Evolutionary conservation across 306 rosid genomes (phyloP).

Genomic region (Notholithocarpus densiflorus): DNA sequence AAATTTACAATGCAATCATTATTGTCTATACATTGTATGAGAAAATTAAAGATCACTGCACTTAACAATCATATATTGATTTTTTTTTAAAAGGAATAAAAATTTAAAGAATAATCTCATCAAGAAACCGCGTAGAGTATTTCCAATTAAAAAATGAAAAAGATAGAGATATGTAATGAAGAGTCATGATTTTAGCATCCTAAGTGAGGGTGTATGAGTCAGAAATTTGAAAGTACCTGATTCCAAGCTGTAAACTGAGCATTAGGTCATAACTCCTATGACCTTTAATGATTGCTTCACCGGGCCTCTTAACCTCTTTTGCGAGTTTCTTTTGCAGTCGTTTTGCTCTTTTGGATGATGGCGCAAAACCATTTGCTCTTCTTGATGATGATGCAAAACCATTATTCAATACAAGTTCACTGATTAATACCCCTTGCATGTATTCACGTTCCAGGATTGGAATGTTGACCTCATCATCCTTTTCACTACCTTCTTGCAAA

Average conservation of each 20-base stretch:
- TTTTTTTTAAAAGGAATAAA: not conserved
- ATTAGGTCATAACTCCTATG: constrained; percentile 94
- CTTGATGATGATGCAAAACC: constrained; percentile 62
- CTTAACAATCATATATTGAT: not conserved
- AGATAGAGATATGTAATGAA: constrained; percentile 17
- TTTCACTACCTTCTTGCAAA: constrained; percentile 43
- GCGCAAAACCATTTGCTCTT: constrained; percentile 69
- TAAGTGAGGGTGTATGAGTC: not conserved
- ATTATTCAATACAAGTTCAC: constrained; percentile 70
- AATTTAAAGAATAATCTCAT: not conserved
- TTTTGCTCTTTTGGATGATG: constrained; percentile 57
- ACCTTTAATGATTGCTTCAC: constrained; percentile 93
- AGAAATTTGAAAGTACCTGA: constrained; percentile 56
- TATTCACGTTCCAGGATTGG: constrained; percentile 94
- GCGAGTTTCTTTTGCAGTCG: constrained; percentile 69
- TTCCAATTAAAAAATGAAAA: not conserved
- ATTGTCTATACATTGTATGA: not conserved
- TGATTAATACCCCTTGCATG: constrained; percentile 96
- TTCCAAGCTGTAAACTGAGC: constrained; percentile 99
- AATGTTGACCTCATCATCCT: constrained; percentile 36
- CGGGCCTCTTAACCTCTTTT: constrained; percentile 80
- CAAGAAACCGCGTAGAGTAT: not conserved
- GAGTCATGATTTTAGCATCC: constrained; percentile 13
- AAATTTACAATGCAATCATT: not conserved
- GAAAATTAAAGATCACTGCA: not conserved